Percentiles rank a stretch among this genome's conserved stretches.
Evolutionary conservation across 73 alveolate species (phyloP).

Genomic region (Diophrys sp.): DNA sequence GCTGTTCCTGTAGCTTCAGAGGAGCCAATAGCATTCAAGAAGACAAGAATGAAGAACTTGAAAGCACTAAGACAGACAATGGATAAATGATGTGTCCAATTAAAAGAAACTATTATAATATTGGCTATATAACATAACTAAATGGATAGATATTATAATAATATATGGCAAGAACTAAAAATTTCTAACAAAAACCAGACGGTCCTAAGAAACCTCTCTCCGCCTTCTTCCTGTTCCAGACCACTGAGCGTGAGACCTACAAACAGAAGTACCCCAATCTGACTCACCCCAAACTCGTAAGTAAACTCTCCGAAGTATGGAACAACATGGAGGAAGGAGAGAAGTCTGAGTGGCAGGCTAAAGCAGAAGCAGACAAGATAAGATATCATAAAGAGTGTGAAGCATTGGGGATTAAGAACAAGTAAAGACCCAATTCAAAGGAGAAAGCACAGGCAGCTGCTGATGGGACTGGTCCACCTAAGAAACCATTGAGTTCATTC

Average conservation of each 20-base stretch:
- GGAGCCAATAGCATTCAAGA: no score
- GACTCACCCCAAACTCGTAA: constrained; percentile 14
- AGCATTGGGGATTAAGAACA: no score
- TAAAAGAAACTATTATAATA: no score
- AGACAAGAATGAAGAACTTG: no score
- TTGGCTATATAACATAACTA: no score
- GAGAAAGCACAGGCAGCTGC: no score
- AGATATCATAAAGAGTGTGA: constrained; percentile 27
- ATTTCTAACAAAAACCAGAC: neutral
- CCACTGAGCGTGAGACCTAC: constrained; percentile 15
- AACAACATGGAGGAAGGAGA: constrained; percentile 10
- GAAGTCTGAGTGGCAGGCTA: constrained; percentile 20
- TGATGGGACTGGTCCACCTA: no score
- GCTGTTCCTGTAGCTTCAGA: no score
- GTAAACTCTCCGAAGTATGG: constrained; percentile 48
- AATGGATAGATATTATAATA: no score
- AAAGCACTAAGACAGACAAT: constrained; percentile 1
- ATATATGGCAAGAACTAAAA: no score
- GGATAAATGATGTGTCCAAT: constrained; percentile 10
- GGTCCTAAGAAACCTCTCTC: constrained; percentile 44
- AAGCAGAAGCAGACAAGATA: constrained; percentile 15
- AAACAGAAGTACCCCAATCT: constrained; percentile 29
- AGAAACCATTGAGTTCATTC: constrained; percentile 47
- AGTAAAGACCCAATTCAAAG: no score
- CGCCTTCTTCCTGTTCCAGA: constrained; percentile 43